Conservation (phyloP, 1,284 basidiomycete species). For the Heterobasidion irregulare region DNA sequence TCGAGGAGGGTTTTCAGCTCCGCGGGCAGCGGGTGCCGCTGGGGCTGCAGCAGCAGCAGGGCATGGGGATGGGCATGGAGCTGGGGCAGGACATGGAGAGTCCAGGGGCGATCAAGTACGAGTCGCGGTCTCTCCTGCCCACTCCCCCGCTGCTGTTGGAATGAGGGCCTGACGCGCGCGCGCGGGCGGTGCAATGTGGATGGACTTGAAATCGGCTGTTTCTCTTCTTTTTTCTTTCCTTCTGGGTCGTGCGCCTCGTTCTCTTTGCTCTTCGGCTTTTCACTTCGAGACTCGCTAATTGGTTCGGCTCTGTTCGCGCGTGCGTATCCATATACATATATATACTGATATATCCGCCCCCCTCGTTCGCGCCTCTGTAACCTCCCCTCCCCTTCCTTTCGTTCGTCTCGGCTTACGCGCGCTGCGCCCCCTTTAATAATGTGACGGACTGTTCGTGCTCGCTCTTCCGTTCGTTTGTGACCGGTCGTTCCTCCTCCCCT, state of each 20-base stretch:
- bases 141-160: constrained; percentile 15
- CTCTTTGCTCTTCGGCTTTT: too few species aligned
- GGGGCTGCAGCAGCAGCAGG: constrained; percentile 8
- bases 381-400: too few species aligned
- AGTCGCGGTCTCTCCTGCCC: constrained; percentile 8
- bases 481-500: neutral
- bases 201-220: neutral
- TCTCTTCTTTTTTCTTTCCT: constrained; percentile 3
- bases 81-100: constrained; percentile 7
- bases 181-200: neutral
- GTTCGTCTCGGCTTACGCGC: too few species aligned
- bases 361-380: too few species aligned
- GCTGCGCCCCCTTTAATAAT: too few species aligned
- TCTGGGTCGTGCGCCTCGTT: constrained; percentile 1
- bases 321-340: too few species aligned
- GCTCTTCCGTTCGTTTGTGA: neutral
- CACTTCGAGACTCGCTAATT: too few species aligned
- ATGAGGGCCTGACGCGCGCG: constrained; percentile 14
- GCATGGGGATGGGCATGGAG: neutral
- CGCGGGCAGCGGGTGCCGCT: neutral
- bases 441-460: too few species aligned
- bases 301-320: too few species aligned
- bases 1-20: neutral
- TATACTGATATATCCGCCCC: too few species aligned
- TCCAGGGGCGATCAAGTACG: constrained; percentile 8